phyloP scores from a whole-genome alignment of 106 monocot genomes.

The Platanthera zijinensis region DNA sequence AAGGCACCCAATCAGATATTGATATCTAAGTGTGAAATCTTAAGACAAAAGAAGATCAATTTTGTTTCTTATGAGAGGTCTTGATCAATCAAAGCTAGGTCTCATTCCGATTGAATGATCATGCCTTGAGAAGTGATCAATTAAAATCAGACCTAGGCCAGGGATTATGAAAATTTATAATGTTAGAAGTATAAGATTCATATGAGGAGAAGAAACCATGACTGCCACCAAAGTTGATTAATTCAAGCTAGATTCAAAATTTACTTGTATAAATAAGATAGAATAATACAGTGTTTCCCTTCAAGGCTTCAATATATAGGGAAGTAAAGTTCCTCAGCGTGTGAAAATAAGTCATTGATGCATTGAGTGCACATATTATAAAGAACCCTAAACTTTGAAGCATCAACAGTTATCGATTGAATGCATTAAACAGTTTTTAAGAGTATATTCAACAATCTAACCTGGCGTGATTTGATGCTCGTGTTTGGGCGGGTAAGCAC shows the following conservation, averaged over 20 bases:
- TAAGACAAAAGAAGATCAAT: neutral
- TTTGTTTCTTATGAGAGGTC: neutral
- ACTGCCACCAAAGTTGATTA: neutral
- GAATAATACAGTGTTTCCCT: neutral
- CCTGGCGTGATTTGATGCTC: constrained; percentile 6
- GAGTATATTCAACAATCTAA: neutral
- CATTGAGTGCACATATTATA: neutral
- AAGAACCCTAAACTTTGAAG: neutral
- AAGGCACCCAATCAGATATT: neutral
- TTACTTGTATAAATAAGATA: neutral
- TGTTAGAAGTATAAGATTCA: neutral
- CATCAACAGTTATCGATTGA: neutral
- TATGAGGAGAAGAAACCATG: neutral
- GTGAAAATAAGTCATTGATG: neutral
- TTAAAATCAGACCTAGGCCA: neutral
- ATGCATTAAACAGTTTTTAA: neutral
- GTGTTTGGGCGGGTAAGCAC: neutral
- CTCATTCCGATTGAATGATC: neutral
- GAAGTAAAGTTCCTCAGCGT: neutral
- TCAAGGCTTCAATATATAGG: neutral
- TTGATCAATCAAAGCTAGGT: neutral
- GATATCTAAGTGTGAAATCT: neutral
- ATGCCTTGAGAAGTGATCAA: neutral
- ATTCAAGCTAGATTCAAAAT: neutral
- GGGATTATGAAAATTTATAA: neutral